Conservation (phyloP, 108 stramenopile species). For the Pseudonitzschia delicatissima region DNA sequence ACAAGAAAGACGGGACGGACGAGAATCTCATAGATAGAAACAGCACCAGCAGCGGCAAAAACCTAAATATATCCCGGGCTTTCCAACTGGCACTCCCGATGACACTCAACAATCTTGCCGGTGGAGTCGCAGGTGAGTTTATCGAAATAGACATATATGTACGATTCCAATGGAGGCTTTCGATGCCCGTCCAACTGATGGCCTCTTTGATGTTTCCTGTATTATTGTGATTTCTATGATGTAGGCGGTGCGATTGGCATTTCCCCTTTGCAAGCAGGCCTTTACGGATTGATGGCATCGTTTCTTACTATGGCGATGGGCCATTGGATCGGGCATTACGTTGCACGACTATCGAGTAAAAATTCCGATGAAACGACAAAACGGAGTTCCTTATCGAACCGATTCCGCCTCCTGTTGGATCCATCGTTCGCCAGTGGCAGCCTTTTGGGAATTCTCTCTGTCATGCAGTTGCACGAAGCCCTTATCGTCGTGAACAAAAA, state of each 20-base stretch:
- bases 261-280: conserved; percentile 20
- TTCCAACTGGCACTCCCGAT: conserved; percentile 41
- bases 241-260: conserved; percentile 36
- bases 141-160: no score
- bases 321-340: conserved; percentile 12
- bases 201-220: no score
- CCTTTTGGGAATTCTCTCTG: background rate
- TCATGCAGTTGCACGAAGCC: conserved; percentile 1
- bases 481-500: background rate
- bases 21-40: background rate
- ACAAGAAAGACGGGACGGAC: background rate
- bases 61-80: conserved; percentile 3
- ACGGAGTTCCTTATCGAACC: background rate
- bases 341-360: background rate
- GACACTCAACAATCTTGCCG: conserved; percentile 58
- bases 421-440: background rate
- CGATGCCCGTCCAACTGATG: no score
- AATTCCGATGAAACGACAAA: background rate
- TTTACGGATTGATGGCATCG: conserved; percentile 30
- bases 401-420: background rate
- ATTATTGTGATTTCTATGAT: background rate
- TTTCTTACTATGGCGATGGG: conserved; percentile 31
- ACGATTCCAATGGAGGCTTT: no score
- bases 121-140: conserved; percentile 39
- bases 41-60: background rate